phyloP scores from a whole-genome alignment of 148 eudicot species.

The Nepenthes gracilis region DNA sequence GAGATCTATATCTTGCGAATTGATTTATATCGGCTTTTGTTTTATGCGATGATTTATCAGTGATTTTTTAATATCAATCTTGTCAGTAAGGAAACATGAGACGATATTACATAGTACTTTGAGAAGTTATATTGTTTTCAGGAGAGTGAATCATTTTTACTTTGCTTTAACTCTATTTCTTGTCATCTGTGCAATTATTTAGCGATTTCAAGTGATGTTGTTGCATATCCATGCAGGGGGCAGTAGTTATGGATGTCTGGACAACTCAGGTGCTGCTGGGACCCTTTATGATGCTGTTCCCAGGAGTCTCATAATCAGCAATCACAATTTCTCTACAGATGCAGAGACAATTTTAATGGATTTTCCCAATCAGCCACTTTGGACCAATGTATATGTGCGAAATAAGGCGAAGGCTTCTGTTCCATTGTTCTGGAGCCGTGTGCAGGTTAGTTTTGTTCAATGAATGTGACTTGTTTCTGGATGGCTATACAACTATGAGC shows the following conservation, averaged over 20 bases:
- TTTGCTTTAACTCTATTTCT: too few species aligned
- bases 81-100: too few species aligned
- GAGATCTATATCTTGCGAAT: too few species aligned
- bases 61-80: too few species aligned
- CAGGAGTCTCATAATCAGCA: slow-evolving; percentile 75
- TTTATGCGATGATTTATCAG: too few species aligned
- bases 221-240: slow-evolving; percentile 60
- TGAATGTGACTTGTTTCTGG: neutral
- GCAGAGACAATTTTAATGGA: slow-evolving; percentile 83
- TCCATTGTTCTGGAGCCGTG: slow-evolving; percentile 93
- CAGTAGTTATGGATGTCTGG: slow-evolving; percentile 72
- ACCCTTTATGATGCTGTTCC: slow-evolving; percentile 89
- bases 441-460: slow-evolving; percentile 55
- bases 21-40: too few species aligned
- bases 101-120: too few species aligned
- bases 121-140: too few species aligned
- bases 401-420: slow-evolving; percentile 78
- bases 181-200: neutral
- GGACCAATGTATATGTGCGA: slow-evolving; percentile 78
- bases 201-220: neutral
- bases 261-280: slow-evolving; percentile 95
- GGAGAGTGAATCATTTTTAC: too few species aligned
- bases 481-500: neutral
- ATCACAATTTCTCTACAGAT: slow-evolving; percentile 68
- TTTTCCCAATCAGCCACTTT: slow-evolving; percentile 85